Base-by-base conservation (phyloP, 2,329 filamentous ascomycete genomes). In the Penicillium sp. region DNA sequence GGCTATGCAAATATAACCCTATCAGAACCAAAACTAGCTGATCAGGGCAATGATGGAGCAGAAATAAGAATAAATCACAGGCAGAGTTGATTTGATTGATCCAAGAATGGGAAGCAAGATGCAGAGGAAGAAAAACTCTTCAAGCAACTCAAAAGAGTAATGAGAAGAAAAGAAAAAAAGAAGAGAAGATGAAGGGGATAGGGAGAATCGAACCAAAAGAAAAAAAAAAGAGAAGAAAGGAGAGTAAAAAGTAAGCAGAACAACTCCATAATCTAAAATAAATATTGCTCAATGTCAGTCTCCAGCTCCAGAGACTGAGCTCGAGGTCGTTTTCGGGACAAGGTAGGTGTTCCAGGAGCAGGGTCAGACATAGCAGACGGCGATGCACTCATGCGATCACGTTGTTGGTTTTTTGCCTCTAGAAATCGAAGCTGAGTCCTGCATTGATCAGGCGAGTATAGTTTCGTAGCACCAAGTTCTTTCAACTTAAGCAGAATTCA, bases 361-460 rank as follows among this genome's bases (percentile, higher is more conserved):
- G 58, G 56, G 36, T 69, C 68, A 26, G 62, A 60, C 57, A 61
- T 61, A 44, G 54, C 60, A 47, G 64, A 54, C 4, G 61, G 59
- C 10, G 65, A 59, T 6, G 36, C 52, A 51, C 47, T 51, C 14
- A 48, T 51, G n/a, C 48, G 54, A 7, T 64, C 60, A 47, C 39
- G 46, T 30, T 19, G 35, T 11, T 60, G 48, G 39, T 64, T 44
- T 51, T 60, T 63, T 7, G 57, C 32, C 18, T 71, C 65, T 4
- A 71, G 51, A 6, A 65, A 56, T 19, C 56, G 61, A 47, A 74
- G 51, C 59, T 73, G 69, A 47, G 66, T 56, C 58, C 70, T 65
- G 55, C 74, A 74, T 64, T 74, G 67, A 47, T 69, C 64, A 16
- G 72, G 58, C 2, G 69, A 71, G 47, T 72, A 75, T 16, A 55